Evolutionary conservation across 2,329 filamentous ascomycete genomes (phyloP).

Genomic region (Talaromyces islandicus): DNA sequence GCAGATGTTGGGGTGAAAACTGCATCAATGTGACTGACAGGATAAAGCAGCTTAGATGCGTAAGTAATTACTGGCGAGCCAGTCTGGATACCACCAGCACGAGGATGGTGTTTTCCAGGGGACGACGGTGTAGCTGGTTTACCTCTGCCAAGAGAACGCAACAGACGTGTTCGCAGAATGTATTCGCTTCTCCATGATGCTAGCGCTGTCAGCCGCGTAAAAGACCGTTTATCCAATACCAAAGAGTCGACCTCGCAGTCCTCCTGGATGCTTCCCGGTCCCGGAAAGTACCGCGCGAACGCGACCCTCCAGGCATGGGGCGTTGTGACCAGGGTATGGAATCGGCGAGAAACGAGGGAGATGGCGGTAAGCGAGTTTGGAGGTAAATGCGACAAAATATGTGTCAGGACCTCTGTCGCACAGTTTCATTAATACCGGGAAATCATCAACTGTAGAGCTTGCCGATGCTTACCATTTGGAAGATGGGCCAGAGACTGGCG

Average conservation of each 20-base stretch:
- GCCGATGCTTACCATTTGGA: slow-evolving; percentile 65
- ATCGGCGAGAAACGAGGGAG: slow-evolving; percentile 78
- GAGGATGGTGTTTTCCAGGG: slow-evolving; percentile 46
- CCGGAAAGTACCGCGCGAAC: slow-evolving; percentile 85
- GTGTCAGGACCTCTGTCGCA: slow-evolving; percentile 75
- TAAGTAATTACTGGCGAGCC: slow-evolving; percentile 74
- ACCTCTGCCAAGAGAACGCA: slow-evolving; percentile 74
- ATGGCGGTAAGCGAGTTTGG: slow-evolving; percentile 77
- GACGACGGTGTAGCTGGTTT: slow-evolving; percentile 59
- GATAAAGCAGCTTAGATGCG: slow-evolving; percentile 73
- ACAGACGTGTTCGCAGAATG: slow-evolving; percentile 74
- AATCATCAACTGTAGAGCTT: slow-evolving; percentile 5
- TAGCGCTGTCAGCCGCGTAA: slow-evolving; percentile 72
- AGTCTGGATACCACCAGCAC: slow-evolving; percentile 55
- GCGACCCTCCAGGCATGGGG: slow-evolving; percentile 92
- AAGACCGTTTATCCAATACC: slow-evolving; percentile 68
- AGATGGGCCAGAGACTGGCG: slow-evolving; percentile 53
- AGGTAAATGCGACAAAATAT: slow-evolving; percentile 83
- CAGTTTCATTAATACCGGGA: slow-evolving; percentile 10
- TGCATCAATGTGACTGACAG: slow-evolving; percentile 74
- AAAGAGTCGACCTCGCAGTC: slow-evolving; percentile 48
- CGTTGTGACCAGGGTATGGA: slow-evolving; percentile 80
- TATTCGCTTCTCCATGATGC: slow-evolving; percentile 98
- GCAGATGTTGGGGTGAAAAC: slow-evolving; percentile 61
- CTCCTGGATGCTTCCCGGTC: slow-evolving; percentile 53